Conservation (phyloP, 176 grass and related monocot genomes). For the Juncus inflexus region DNA sequence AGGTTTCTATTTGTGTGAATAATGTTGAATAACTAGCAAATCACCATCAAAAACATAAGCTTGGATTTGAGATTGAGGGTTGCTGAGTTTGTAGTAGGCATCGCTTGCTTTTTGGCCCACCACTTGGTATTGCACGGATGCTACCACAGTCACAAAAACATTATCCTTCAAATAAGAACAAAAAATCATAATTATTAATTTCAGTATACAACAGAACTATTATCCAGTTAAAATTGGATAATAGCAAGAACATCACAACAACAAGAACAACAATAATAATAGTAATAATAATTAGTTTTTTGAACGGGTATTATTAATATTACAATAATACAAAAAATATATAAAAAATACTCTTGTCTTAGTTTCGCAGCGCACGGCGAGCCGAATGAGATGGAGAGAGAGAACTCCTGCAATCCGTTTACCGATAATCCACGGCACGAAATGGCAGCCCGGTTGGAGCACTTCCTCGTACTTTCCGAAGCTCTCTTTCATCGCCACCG, state of each 20-base stretch:
- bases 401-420: slow-evolving; percentile 54
- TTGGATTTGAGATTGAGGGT: slow-evolving; percentile 67
- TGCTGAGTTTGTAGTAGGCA: slow-evolving; percentile 72
- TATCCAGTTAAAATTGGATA: background rate
- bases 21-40: background rate
- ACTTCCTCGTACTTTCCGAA: slow-evolving; percentile 60
- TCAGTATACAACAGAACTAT: too few relatives aligned
- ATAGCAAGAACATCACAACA: background rate
- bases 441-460: slow-evolving; percentile 71
- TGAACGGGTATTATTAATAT: too few relatives aligned
- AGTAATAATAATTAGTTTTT: too few relatives aligned
- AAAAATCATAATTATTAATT: too few relatives aligned
- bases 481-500: slow-evolving; percentile 63
- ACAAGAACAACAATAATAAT: too few relatives aligned
- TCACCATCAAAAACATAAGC: slow-evolving; percentile 90
- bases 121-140: slow-evolving; percentile 78
- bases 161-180: slow-evolving; percentile 49
- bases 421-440: slow-evolving; percentile 69
- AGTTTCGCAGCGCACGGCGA: slow-evolving; percentile 73
- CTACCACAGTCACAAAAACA: slow-evolving; percentile 88
- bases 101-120: slow-evolving; percentile 65
- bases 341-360: slow-evolving; percentile 56
- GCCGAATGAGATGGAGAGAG: slow-evolving; percentile 52
- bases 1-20: too few relatives aligned
- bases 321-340: too few relatives aligned